Conservation (phyloP, 352 stramenopile genomes). For the Elongisporangium anandrum region DNA sequence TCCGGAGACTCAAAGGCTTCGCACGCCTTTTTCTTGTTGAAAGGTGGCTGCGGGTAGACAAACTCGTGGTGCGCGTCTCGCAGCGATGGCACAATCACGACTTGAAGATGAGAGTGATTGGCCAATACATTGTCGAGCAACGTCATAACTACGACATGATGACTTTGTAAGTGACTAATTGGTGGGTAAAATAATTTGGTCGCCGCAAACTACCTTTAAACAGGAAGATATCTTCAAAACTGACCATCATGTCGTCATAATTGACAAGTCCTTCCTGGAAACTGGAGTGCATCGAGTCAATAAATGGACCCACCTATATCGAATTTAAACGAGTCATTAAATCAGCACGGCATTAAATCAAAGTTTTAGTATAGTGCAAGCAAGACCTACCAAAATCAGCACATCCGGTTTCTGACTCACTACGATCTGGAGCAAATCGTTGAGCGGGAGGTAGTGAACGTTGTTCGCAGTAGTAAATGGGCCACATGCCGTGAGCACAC, state of each 20-base stretch:
- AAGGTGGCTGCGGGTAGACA: slow-evolving; percentile 93
- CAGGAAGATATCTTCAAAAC: slow-evolving; percentile 82
- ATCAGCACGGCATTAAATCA: neutral
- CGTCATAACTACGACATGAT: slow-evolving; percentile 52
- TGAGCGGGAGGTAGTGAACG: slow-evolving; percentile 93
- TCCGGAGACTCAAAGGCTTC: slow-evolving; percentile 60
- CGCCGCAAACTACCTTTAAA: slow-evolving; percentile 57
- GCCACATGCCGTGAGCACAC: slow-evolving; percentile 88
- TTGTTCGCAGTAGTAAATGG: slow-evolving; percentile 95
- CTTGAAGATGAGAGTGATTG: slow-evolving; percentile 50
- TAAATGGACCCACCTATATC: slow-evolving; percentile 92
- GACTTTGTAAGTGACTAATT: too few relatives aligned
- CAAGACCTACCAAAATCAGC: slow-evolving; percentile 87
- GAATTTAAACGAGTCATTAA: neutral
- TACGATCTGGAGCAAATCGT: slow-evolving; percentile 88
- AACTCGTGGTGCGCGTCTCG: slow-evolving; percentile 94
- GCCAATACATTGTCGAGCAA: slow-evolving; percentile 61
- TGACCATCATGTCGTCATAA: slow-evolving; percentile 78
- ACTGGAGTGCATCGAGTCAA: slow-evolving; percentile 90
- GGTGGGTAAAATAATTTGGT: too few relatives aligned
- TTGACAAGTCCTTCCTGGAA: slow-evolving; percentile 81
- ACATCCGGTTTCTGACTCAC: slow-evolving; percentile 90
- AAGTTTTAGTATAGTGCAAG: too few relatives aligned
- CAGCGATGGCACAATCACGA: slow-evolving; percentile 95
- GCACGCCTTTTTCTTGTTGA: slow-evolving; percentile 82